These are phyloP conservation scores for Cotoneaster glaucophyllus DNA, from an alignment of 306 rosid genomes.

Conservation along the genomic window DNA sequence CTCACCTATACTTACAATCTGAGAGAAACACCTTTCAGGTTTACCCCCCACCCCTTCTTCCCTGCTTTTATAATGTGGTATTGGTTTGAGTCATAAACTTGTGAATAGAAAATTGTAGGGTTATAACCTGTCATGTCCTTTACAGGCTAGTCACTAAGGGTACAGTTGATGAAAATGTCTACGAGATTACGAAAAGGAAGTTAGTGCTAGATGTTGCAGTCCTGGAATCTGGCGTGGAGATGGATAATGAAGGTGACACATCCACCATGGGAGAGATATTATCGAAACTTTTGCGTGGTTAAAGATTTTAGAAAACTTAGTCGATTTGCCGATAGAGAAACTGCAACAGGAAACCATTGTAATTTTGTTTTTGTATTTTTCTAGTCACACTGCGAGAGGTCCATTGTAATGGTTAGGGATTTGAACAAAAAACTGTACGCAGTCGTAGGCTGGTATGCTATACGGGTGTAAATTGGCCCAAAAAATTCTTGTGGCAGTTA, in stretches of 20 bases:
- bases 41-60: neutral
- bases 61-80: neutral
- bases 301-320: constrained; percentile 12
- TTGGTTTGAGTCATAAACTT: neutral
- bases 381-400: neutral
- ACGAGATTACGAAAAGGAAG: constrained; percentile 94
- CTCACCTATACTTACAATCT: neutral
- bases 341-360: neutral
- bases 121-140: neutral
- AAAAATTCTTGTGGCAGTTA: neutral
- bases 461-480: constrained; percentile 11
- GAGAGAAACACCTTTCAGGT: no score
- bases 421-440: neutral
- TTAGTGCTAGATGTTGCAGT: constrained; percentile 92
- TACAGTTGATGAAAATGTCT: constrained; percentile 89
- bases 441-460: neutral
- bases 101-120: neutral
- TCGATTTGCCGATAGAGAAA: neutral
- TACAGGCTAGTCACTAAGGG: constrained; percentile 84
- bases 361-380: neutral
- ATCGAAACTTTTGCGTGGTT: constrained; percentile 71
- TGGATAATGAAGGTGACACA: constrained; percentile 60
- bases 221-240: constrained; percentile 69
- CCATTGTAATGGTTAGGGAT: neutral
- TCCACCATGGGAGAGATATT: constrained; percentile 97